Evolutionary conservation across 2,329 filamentous ascomycete genomes (phyloP), one percentile per base, ranked within the genome.

Genomic region (Alternaria sp.): DNA sequence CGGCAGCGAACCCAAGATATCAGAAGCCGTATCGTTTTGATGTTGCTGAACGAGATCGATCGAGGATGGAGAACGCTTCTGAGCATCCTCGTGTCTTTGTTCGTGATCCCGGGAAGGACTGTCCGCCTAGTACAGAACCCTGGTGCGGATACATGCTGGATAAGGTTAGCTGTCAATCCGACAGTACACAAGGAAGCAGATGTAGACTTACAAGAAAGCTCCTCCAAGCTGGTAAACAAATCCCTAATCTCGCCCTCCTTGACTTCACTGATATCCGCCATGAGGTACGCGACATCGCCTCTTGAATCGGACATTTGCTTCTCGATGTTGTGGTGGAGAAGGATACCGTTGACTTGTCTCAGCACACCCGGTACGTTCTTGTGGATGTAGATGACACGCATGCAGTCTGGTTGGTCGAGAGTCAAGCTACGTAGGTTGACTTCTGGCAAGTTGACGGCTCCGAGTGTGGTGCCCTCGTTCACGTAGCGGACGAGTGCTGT

Each of bases 291-390:
- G 67, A 95, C 86, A 78, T 98, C 94, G 70, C 93, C 94, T 83
- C 90, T 91, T 81, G 92, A 97, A 79, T 98, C 95, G 52, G 92
- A 95, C 84, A 96, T 98, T 82, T 99, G 95, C 85, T 98, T 98
- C 83, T 97, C 94, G 71, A 99, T 94, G 79, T 99, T 99, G 84
- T 99, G 94, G 74, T 96, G 90, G 44, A 91, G 92, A 49, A 99
- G 86, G 64, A 98, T 93, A 74, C 95, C 92, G 84, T 99, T 99
- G 68, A 99, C 95, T 83, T 90, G 92, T 75, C 93, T 88, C 79
- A 99, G 85, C 65, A 99, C 95, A 85, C 95, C 95, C 49, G 95
- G 95, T 22, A 98, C 89, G 81, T 99, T 99, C 81, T 91, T 91
- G 83, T 99, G 95, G 71, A 99, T 96, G 81, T 94, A 99, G 74